Base-by-base conservation (phyloP, 2,329 filamentous ascomycete species). In the Setomelanomma holmii region DNA sequence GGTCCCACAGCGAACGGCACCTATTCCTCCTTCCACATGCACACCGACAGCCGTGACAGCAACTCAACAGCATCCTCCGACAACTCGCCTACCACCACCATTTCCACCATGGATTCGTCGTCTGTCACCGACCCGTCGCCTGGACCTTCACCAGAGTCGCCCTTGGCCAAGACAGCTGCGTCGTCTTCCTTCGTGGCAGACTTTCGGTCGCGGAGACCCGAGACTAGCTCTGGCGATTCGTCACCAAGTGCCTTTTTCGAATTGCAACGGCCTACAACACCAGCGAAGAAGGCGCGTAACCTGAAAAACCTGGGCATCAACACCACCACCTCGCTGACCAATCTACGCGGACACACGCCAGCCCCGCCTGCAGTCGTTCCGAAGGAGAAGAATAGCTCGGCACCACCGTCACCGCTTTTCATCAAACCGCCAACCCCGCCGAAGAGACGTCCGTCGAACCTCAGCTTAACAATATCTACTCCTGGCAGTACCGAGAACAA, bases 71-170 rank as follows among this genome's bases (percentile, higher is more conserved):
- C 90, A 59, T 98, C 95, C 1, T 90, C 90, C 36, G 93, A 96
- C 68, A 96, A 93, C 19, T 98, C 93, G 7, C 95, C 95, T 1
- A 98, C 93, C 6, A 97, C 93, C 3, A 96, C 93, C 2, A 85
- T 95, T 43, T 96, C 92, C 5, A 96, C 91, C 17, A 91, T 93
- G 58, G 93, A 96, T 76, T 96, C 93, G 4, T 93, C 91, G 7
- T 90, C 91, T 23, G 82, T 95, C 42, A 93, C 93, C 23, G 93
- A 98, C 66, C 89, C 91, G 6, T 97, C 93, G 4, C 92, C 95
- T 3, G 93, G 45, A 91, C 93, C 19, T 5, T 97, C 93, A 1
- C 93, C 93, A 7, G 93, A 97, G 75, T 97, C 95, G 2, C 91
- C 92, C 1, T 80, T 89, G 48, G 89, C 89, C 50, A 80, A 92